These are phyloP conservation scores for Pyrrhoderma noxium DNA, from an alignment of 1,284 basidiomycete species.

Conservation along the genomic window DNA sequence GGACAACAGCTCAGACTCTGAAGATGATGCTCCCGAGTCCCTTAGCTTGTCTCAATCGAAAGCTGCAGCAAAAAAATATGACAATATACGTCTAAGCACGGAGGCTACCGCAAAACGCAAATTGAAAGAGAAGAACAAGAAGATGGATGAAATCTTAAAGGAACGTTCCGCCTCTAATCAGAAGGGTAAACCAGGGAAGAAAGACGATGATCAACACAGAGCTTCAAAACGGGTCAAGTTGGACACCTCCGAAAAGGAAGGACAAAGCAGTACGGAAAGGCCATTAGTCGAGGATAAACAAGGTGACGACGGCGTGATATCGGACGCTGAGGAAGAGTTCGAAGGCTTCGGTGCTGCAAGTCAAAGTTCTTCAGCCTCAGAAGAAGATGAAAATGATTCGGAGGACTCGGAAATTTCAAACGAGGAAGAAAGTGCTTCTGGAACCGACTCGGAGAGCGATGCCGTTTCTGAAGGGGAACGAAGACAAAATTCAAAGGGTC, in stretches of 20 bases:
- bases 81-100: slow-evolving; percentile 29
- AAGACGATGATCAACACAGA: slow-evolving; percentile 12
- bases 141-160: slow-evolving; percentile 39
- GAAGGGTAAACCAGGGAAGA: slow-evolving; percentile 16
- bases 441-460: slow-evolving; percentile 2
- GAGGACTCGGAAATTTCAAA: slow-evolving; percentile 2
- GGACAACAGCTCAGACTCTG: slow-evolving; percentile 9
- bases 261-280: too few relatives aligned
- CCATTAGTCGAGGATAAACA: too few relatives aligned
- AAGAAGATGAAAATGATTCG: slow-evolving; percentile 3
- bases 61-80: slow-evolving; percentile 28
- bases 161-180: slow-evolving; percentile 30
- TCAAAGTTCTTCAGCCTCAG: slow-evolving; percentile 10
- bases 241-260: background rate
- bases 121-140: slow-evolving; percentile 34
- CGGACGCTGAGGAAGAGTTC: background rate
- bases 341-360: slow-evolving; percentile 7
- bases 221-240: background rate
- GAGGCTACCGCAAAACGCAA: slow-evolving; percentile 31
- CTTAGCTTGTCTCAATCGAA: slow-evolving; percentile 38
- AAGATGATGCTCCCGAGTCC: slow-evolving; percentile 40
- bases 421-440: background rate
- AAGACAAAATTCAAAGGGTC: background rate
- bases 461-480: background rate
- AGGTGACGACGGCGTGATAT: too few relatives aligned